phyloP scores from a whole-genome alignment of 495 filamentous ascomycete genomes.

The Terfezia claveryi region DNA sequence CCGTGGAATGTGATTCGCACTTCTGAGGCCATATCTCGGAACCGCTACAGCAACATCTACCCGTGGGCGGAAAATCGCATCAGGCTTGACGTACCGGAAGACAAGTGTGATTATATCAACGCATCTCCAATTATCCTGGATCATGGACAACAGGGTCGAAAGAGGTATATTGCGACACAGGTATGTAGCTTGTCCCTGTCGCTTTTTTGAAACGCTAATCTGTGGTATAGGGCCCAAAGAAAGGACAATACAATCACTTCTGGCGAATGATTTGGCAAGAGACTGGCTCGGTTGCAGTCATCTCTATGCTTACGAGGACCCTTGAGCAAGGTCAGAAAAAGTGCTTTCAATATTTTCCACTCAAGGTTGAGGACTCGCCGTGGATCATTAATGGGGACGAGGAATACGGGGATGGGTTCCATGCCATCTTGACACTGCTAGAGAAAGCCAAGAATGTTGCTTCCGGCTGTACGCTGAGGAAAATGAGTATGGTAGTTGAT shows the following conservation, averaged over 20 bases:
- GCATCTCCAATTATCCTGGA: constrained; percentile 63
- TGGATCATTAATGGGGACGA: constrained; percentile 34
- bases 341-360: constrained; percentile 77
- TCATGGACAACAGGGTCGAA: constrained; percentile 30
- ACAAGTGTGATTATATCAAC: constrained; percentile 81
- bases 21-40: constrained; percentile 5
- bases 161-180: constrained; percentile 46
- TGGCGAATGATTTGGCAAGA: constrained; percentile 96
- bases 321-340: constrained; percentile 67
- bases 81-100: constrained; percentile 58
- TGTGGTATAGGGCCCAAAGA: constrained; percentile 53
- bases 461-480: constrained; percentile 28
- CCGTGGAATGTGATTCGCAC: constrained; percentile 10
- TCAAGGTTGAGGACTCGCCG: constrained; percentile 29
- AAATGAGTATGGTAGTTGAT: constrained; percentile 31
- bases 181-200: constrained; percentile 24
- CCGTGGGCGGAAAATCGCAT: constrained; percentile 73
- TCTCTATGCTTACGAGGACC: constrained; percentile 91
- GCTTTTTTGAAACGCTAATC: constrained; percentile 29
- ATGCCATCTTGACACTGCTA: constrained; percentile 30
- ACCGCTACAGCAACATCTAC: constrained; percentile 70
- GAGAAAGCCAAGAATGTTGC: constrained; percentile 26
- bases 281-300: constrained; percentile 51
- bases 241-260: constrained; percentile 45
- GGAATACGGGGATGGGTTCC: constrained; percentile 42